Evolutionary conservation across 495 filamentous ascomycete species (phyloP), one percentile per base, ranked within the genome.

Genomic region (Trichoderma erinaceum): DNA sequence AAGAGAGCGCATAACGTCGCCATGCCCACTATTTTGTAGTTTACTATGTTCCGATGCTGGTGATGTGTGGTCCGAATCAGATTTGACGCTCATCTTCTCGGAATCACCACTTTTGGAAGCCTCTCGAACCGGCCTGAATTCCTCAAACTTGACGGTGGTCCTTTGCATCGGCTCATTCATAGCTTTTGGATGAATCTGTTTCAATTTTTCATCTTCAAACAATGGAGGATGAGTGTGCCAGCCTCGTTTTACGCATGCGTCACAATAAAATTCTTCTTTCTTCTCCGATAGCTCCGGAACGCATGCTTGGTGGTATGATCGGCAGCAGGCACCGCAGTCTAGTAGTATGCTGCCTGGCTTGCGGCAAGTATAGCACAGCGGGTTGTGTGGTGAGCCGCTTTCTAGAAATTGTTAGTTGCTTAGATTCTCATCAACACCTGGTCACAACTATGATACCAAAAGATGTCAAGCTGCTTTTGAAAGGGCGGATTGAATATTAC

Each of bases 311-410:
- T 61, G 56, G 27, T 29, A 61, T 29, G 56, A 61, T 16, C 25
- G 56, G 27, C 56, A 61, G 12, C 56, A 61, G 11, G 56, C 16
- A 18, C 4, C 27, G 25, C 56, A 61, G 32, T 61, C 23, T 13
- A 61, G 8, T 38, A 38, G 4, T 0, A 61, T 61, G 11, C 56
- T 61, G 23, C 56, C 56, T 15, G 56, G 56, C 16, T 61, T 61
- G 27, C 56, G 56, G 23, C 56, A 61, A 13, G 56, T 61, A 32
- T 61, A 61, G 25, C 56, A 61, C 11, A 29, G 27, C 12, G 25
- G 56, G 16, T 61, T 61, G 27, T 61, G 56, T 18, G 56, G 56
- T 15, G 56, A 61, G 23, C 56, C 56, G 56, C 56, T 61, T 21
- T 61, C 56, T 61, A 18, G 13, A 12, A 27, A 61, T 12, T 16